These are phyloP conservation scores for Limonium bicolor DNA, from an alignment of 148 eudicot genomes.

Conservation along the genomic window DNA sequence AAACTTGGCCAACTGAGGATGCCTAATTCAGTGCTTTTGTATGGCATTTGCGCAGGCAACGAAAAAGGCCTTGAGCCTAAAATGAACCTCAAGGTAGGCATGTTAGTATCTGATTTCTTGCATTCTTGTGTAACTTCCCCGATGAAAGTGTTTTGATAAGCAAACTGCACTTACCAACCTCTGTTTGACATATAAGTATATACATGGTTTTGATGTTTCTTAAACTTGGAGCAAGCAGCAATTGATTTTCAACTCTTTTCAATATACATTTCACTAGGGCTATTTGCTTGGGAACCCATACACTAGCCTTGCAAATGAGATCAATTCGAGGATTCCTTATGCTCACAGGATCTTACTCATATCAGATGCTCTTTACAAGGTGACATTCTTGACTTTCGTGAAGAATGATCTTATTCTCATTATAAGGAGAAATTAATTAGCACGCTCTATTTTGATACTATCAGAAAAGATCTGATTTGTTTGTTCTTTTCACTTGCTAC, in stretches of 20 bases:
- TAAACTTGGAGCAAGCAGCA: not conserved
- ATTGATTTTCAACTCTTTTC: not conserved
- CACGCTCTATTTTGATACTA: not conserved
- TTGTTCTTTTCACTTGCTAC: no score
- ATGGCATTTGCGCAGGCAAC: not conserved
- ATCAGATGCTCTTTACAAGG: constrained; percentile 21
- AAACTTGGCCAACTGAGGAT: no score
- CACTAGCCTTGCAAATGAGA: not conserved
- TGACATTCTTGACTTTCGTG: not conserved
- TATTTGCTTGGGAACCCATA: constrained; percentile 21
- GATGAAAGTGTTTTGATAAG: no score
- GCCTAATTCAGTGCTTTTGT: not conserved
- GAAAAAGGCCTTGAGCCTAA: not conserved
- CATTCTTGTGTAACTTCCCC: not conserved
- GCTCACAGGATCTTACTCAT: constrained; percentile 17
- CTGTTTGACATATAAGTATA: no score
- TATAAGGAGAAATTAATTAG: not conserved
- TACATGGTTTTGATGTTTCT: not conserved
- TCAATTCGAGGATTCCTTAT: constrained; percentile 3
- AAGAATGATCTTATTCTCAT: not conserved
- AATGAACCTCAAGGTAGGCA: constrained; percentile 2
- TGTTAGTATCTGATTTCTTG: not conserved
- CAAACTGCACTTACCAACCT: no score
- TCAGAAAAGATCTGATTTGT: no score
- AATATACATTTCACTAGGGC: constrained; percentile 11